Conservation (phyloP, 257 asterid species). For the Solanum piurae region DNA sequence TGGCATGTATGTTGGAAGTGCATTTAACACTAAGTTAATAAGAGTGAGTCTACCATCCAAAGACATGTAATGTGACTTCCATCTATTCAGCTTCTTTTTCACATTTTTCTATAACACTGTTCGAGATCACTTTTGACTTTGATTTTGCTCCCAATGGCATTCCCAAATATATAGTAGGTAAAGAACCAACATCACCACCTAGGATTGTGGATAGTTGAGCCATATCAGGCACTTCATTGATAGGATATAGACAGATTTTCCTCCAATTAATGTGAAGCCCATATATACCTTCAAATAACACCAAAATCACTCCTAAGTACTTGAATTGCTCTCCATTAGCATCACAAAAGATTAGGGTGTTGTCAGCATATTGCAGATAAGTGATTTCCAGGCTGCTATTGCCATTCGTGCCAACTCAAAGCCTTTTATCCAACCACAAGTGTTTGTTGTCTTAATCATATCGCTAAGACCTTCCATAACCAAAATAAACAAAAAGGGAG, state of each 20-base stretch:
- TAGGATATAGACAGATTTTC: background rate
- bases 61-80: background rate
- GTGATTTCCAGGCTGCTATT: background rate
- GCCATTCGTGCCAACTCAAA: background rate
- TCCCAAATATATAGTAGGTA: background rate
- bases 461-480: background rate
- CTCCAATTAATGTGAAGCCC: background rate
- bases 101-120: background rate
- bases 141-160: background rate
- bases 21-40: background rate
- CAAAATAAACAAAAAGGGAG: background rate
- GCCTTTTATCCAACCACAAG: background rate
- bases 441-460: background rate
- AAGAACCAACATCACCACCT: background rate
- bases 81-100: background rate
- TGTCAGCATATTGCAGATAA: background rate
- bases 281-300: background rate
- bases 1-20: background rate
- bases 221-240: background rate
- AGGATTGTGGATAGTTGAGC: background rate
- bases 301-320: background rate
- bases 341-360: background rate
- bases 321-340: background rate
- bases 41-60: background rate
- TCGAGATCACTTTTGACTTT: background rate